A percentile compares a stretch with the other conserved stretches of the same genome.
Conservation (phyloP, 306 rosid genomes). For the Pyrus communis region DNA sequence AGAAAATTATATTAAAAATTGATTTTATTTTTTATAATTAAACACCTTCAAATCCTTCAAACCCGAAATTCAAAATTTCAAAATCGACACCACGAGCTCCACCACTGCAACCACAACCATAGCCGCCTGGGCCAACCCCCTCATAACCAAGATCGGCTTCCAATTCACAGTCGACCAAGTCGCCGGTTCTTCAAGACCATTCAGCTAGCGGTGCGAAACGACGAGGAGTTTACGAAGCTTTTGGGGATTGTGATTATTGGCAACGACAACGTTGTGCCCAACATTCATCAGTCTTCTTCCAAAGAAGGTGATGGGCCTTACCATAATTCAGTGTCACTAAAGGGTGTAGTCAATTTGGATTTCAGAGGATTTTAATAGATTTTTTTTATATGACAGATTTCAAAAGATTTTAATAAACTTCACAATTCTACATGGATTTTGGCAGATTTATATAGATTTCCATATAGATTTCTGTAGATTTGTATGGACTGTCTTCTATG, state of each 20-base stretch:
- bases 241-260: conserved; percentile 57
- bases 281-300: conserved; percentile 52
- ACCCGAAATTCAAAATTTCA: background rate
- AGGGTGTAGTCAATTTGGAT: too few relatives aligned
- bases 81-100: conserved; percentile 21
- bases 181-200: conserved; percentile 57
- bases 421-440: too few relatives aligned
- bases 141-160: conserved; percentile 57
- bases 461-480: too few relatives aligned
- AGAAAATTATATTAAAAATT: too few relatives aligned
- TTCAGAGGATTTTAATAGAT: too few relatives aligned
- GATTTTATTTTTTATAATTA: too few relatives aligned
- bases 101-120: conserved; percentile 8
- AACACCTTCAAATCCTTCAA: background rate
- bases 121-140: conserved; percentile 55
- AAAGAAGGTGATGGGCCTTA: conserved; percentile 19
- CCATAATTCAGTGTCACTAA: too few relatives aligned
- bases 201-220: conserved; percentile 66
- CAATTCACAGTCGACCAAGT: conserved; percentile 75
- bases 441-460: too few relatives aligned
- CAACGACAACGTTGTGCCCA: conserved; percentile 46
- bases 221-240: conserved; percentile 47
- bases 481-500: too few relatives aligned
- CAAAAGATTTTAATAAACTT: too few relatives aligned
- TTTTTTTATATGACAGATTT: too few relatives aligned